Conservation (phyloP, 1,284 basidiomycete species). For the Trametes sp. region DNA sequence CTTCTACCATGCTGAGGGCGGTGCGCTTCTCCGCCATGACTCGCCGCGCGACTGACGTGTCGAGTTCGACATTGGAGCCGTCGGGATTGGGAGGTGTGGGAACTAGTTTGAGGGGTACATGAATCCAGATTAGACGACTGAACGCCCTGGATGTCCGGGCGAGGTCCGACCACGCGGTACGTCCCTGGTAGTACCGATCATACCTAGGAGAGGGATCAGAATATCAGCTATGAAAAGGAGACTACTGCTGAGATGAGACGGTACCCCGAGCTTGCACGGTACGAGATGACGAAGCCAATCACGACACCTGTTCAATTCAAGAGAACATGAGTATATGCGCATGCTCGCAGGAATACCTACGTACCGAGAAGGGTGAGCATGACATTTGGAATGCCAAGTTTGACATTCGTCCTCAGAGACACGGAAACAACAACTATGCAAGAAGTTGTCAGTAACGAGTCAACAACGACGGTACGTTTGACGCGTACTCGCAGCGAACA, state of each 20-base stretch:
- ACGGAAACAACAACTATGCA: constrained; percentile 52
- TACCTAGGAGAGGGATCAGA: constrained; percentile 47
- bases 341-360: constrained; percentile 21
- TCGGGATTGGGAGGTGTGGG: constrained; percentile 2
- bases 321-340: neutral
- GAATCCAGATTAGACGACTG: constrained; percentile 67
- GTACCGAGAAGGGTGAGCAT: constrained; percentile 67
- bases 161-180: constrained; percentile 65
- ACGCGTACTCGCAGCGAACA: constrained; percentile 58
- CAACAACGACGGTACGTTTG: neutral
- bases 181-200: constrained; percentile 72
- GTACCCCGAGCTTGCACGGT: constrained; percentile 66
- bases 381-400: constrained; percentile 60
- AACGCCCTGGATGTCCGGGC: constrained; percentile 57
- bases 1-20: constrained; percentile 65
- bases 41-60: constrained; percentile 50
- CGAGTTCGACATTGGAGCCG: constrained; percentile 43
- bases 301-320: constrained; percentile 58
- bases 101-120: constrained; percentile 58
- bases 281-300: constrained; percentile 75
- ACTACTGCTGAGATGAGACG: constrained; percentile 11
- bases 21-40: constrained; percentile 68
- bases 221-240: neutral
- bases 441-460: neutral
- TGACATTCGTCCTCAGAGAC: constrained; percentile 49